These are phyloP conservation scores for Telopea speciosissima DNA, from an alignment of 177 flowering plant species.

Conservation along the genomic window DNA sequence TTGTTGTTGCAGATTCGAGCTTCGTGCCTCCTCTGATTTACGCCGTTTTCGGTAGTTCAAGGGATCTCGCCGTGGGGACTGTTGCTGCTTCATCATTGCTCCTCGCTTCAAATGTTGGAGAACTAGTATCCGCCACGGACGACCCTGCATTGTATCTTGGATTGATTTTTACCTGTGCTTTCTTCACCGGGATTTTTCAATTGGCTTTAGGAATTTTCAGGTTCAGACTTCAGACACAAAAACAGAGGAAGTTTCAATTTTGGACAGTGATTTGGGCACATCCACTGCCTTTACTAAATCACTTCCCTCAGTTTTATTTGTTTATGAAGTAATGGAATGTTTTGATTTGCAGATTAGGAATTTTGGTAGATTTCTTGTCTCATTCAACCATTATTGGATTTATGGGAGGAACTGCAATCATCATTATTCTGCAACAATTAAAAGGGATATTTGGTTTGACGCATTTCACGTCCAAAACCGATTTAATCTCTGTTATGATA, in stretches of 20 bases:
- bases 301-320: neutral
- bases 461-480: conserved; percentile 63
- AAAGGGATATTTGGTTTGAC: conserved; percentile 63
- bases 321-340: neutral
- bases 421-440: conserved; percentile 52
- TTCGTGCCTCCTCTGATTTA: conserved; percentile 85
- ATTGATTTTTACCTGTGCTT: conserved; percentile 62
- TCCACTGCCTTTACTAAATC: too few relatives aligned
- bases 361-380: conserved; percentile 70
- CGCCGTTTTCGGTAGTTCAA: conserved; percentile 76
- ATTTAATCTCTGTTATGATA: conserved; percentile 48
- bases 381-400: conserved; percentile 66
- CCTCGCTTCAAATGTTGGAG: conserved; percentile 21
- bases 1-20: conserved; percentile 64
- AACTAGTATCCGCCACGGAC: conserved; percentile 18
- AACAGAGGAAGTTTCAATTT: neutral
- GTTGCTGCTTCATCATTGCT: neutral
- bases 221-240: conserved; percentile 20
- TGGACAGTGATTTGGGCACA: neutral
- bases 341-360: conserved; percentile 48
- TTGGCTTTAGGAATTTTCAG: conserved; percentile 55
- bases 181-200: conserved; percentile 67
- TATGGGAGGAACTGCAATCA: conserved; percentile 62
- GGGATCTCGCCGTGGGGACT: conserved; percentile 26
- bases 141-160: conserved; percentile 52